Evolutionary conservation across 208 protist species (phyloP).

Genomic region (Blechomonas ayalai): DNA sequence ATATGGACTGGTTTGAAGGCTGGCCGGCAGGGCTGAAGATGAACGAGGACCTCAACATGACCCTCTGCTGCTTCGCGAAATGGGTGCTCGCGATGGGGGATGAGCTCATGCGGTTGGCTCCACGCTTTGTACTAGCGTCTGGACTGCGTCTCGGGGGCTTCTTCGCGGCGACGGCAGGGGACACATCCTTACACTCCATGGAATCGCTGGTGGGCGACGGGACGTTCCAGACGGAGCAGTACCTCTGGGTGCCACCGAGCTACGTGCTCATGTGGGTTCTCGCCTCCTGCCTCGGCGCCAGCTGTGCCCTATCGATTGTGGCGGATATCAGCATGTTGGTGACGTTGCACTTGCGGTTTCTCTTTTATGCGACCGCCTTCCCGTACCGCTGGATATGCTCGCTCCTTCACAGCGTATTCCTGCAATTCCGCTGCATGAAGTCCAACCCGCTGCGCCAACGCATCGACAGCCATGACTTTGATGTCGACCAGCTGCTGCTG

Average conservation of each 20-base stretch:
- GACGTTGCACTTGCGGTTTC: conserved; percentile 72
- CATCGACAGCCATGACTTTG: conserved; percentile 84
- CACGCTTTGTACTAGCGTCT: not conserved
- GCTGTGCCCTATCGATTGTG: conserved; percentile 53
- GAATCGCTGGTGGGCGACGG: too few species aligned
- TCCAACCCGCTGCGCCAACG: conserved; percentile 91
- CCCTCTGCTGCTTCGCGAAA: conserved; percentile 74
- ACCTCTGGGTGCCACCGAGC: conserved; percentile 49
- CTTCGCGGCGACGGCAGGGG: too few species aligned
- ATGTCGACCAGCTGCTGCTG: conserved; percentile 87
- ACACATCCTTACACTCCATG: too few species aligned
- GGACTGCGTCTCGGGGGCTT: too few species aligned
- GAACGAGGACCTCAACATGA: conserved; percentile 88
- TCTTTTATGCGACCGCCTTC: conserved; percentile 63
- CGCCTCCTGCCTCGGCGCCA: conserved; percentile 79
- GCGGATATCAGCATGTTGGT: conserved; percentile 76
- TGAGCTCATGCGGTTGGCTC: conserved; percentile 13
- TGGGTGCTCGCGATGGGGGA: conserved; percentile 68
- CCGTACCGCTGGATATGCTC: conserved; percentile 50
- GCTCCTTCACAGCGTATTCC: conserved; percentile 58
- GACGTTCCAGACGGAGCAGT: too few species aligned
- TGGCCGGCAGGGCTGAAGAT: conserved; percentile 93
- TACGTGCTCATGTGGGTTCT: conserved; percentile 47
- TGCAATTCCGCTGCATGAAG: conserved; percentile 86
- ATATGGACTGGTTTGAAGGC: conserved; percentile 90